Evolutionary conservation across 805 yeast genomes (phyloP), one percentile per base, ranked within the genome.

Genomic region (Candida golubevii): DNA sequence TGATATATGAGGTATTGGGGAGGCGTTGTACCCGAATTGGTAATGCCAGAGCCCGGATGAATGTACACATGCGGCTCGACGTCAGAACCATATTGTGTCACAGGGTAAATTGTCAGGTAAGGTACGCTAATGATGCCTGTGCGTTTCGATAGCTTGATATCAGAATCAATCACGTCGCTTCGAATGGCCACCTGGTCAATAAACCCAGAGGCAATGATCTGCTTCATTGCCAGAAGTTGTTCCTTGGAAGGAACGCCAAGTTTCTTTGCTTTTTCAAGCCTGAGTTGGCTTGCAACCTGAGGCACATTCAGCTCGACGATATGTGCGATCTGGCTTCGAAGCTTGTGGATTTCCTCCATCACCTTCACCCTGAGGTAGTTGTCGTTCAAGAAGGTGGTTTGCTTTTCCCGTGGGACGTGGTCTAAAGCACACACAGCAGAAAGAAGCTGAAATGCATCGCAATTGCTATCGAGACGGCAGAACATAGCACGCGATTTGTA

Each of bases 161-260:
- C 95, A 1, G 81, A 70, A 14, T 86, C 80, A 7, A 81, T 65
- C 29, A 80, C 54, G 57, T 90, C 97, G 1, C 88, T 90, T 49
- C 98, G 74, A 12, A 88, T 77, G 1, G 95, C 95, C 18, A 91
- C 77, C 59, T 87, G 95, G 62, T 93, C 99, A 33, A 93, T 74
- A 56, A 86, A 93, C 0, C 98, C 99, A 0, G 97, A 83, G 6
- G 96, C 79, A 4, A 91, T 72, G 81, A 93, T 90, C 65, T 93
- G 99, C 58, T 88, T 90, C 49, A 93, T 64, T 0, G 93, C 85
- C 42, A 80, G 76, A 6, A 88, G 60, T 65, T 93, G 99, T 6
- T 65, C 59, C 32, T 78, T 77, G 8, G 75, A 66, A 0, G 97
- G 97, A 7, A 85, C 78, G 0, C 72, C 77, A n/a, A 86, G 65